Percentiles rank a stretch among this genome's conserved stretches.
phyloP scores from a whole-genome alignment of 768 basidiomycete species.

The Lactarius hengduanensis region DNA sequence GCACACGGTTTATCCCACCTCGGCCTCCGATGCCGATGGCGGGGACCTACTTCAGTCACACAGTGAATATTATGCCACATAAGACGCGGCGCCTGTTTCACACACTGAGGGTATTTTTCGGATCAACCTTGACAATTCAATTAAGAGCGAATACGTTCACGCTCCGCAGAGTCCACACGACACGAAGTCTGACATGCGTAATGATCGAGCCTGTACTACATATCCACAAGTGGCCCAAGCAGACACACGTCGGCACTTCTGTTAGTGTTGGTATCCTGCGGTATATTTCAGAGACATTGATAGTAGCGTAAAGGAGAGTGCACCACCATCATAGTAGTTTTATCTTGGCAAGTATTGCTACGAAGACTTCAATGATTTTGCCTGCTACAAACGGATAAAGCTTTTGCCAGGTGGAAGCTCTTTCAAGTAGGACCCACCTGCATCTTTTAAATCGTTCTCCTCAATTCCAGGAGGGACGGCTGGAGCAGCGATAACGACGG shows the following conservation, averaged over 20 bases:
- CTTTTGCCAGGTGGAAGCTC: background rate
- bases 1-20: too few relatives aligned
- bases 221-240: background rate
- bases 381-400: too few relatives aligned
- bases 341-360: background rate
- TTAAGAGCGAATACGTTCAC: background rate
- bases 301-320: background rate
- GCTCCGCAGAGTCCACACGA: background rate
- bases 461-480: background rate
- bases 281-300: background rate
- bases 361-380: too few relatives aligned
- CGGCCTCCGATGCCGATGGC: too few relatives aligned
- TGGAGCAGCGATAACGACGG: constrained; percentile 11
- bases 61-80: too few relatives aligned
- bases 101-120: background rate
- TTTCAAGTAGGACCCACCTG: background rate
- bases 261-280: background rate
- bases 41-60: too few relatives aligned
- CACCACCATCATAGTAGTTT: background rate
- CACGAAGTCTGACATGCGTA: background rate
- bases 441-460: too few relatives aligned
- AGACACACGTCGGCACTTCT: background rate
- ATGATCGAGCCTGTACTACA: background rate
- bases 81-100: background rate
- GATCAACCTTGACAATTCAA: background rate